Evolutionary conservation across 768 basidiomycete species (phyloP), one percentile per base, ranked within the genome.

Genomic region (Mycena belliarum): DNA sequence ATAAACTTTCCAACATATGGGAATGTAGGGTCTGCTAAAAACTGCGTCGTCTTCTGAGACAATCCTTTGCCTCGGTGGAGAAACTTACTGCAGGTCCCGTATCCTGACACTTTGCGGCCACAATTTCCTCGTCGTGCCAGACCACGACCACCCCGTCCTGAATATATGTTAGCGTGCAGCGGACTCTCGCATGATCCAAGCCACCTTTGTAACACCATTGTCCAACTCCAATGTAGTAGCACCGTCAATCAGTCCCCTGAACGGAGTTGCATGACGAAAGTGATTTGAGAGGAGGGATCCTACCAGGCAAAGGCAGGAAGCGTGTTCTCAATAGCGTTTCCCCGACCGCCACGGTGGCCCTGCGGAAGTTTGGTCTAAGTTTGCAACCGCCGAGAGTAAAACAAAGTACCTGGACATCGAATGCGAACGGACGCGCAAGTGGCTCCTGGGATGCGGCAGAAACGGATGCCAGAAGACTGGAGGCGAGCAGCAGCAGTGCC

Each of bases 291-390:
- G 24, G 29, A 52, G 40, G 35, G 28, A 41, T 50, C 72, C 55
- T 74, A 89, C 89, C 88, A 89, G 56, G 90, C 90, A 70, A 92
- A 92, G 57, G 84, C 80, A 2, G 86, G 86, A 25, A 92, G 74
- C 14, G 82, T 86, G 66, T 80, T 91, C 74, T 93, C 90, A 29
- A 87, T 77, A 6, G 83, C 81, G 66, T 88, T 85, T 18, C 90
- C 90, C 68, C 91, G 80, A 59, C 87, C 85, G 29, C 91, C 91
- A 49, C 89, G 83, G 69, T 90, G 89, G 18, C 82, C 88, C 88
- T 90, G 48, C 29, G n/a, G 49, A 21, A 24, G 47, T 4, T 4
- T 41, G 21, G 40, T 46, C 40, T 32, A 63, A 41, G 45, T 51
- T 58, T 62, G 56, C 35, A 57, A 41, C 5, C 33, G 26, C 28